phyloP scores from a whole-genome alignment of 768 basidiomycete genomes.

The Naganishia vaughanmartiniae region DNA sequence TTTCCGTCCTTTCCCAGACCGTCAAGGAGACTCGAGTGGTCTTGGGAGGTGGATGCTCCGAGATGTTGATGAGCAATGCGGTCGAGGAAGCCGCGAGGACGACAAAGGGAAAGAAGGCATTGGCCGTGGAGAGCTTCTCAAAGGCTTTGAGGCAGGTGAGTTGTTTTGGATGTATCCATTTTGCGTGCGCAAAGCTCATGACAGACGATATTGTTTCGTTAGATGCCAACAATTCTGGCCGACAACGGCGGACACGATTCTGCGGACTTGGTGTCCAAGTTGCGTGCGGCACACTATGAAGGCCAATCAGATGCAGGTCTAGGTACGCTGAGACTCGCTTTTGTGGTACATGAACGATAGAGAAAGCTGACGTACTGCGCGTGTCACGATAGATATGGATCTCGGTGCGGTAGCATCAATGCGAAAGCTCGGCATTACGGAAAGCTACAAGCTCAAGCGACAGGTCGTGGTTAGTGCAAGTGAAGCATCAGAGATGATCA shows the following conservation, averaged over 20 bases:
- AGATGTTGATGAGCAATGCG: slow-evolving; percentile 95
- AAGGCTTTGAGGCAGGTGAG: slow-evolving; percentile 70
- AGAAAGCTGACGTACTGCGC: neutral
- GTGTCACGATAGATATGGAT: slow-evolving; percentile 70
- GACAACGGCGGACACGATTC: slow-evolving; percentile 98
- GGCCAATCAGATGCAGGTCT: slow-evolving; percentile 81
- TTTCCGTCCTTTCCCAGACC: slow-evolving; percentile 94
- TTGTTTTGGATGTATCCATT: neutral
- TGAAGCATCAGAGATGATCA: slow-evolving; percentile 98
- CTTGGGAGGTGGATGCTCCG: slow-evolving; percentile 93
- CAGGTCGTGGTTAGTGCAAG: slow-evolving; percentile 92
- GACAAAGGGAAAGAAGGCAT: slow-evolving; percentile 89
- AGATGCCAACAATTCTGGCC: slow-evolving; percentile 93
- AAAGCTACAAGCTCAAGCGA: slow-evolving; percentile 94
- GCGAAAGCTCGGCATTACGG: slow-evolving; percentile 81
- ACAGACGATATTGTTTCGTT: neutral
- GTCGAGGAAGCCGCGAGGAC: slow-evolving; percentile 82
- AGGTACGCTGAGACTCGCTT: slow-evolving; percentile 58
- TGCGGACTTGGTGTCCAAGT: slow-evolving; percentile 83
- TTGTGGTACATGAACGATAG: neutral
- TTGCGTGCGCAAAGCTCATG: neutral
- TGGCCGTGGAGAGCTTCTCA: slow-evolving; percentile 88
- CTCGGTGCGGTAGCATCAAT: slow-evolving; percentile 80
- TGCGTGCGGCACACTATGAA: slow-evolving; percentile 91
- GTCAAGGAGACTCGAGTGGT: slow-evolving; percentile 93